A percentile compares a stretch with the other conserved stretches of the same genome.
These are phyloP conservation scores for Fusarium camptoceras DNA, from an alignment of 2,329 filamentous ascomycete genomes.

Conservation along the genomic window DNA sequence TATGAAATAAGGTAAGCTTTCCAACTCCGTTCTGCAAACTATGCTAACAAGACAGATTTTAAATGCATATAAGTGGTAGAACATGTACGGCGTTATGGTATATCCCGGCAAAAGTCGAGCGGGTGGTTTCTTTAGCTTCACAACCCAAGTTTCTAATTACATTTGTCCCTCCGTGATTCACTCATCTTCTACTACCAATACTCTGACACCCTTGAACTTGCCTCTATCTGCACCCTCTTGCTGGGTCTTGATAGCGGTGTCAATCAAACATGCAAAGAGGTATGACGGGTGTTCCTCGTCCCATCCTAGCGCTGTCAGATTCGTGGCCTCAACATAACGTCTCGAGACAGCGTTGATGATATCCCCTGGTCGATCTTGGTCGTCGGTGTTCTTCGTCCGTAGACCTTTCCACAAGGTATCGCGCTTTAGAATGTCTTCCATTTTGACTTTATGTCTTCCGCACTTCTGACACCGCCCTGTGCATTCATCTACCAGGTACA, in stretches of 20 bases:
- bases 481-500: conserved; percentile 50
- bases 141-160: conserved; percentile 25
- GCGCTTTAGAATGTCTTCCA: conserved; percentile 28
- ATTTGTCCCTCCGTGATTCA: conserved; percentile 18
- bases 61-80: conserved; percentile 44
- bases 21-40: background rate
- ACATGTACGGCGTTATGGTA: conserved; percentile 49
- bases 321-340: conserved; percentile 50
- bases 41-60: conserved; percentile 51
- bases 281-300: conserved; percentile 46
- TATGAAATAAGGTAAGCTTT: conserved; percentile 87
- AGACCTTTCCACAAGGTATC: conserved; percentile 43
- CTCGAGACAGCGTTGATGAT: conserved; percentile 48
- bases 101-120: conserved; percentile 49
- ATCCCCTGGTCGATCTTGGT: conserved; percentile 40
- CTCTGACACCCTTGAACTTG: conserved; percentile 44
- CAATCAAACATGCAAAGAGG: conserved; percentile 48
- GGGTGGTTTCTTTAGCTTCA: conserved; percentile 44
- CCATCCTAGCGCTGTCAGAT: conserved; percentile 50
- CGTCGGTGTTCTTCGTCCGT: conserved; percentile 24
- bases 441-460: conserved; percentile 12
- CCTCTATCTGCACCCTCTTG: conserved; percentile 39
- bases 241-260: conserved; percentile 48
- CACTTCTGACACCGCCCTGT: conserved; percentile 43
- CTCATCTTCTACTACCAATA: conserved; percentile 46